Evolutionary conservation across 257 asterid species (phyloP).

Genomic region (Primulina eburnea): DNA sequence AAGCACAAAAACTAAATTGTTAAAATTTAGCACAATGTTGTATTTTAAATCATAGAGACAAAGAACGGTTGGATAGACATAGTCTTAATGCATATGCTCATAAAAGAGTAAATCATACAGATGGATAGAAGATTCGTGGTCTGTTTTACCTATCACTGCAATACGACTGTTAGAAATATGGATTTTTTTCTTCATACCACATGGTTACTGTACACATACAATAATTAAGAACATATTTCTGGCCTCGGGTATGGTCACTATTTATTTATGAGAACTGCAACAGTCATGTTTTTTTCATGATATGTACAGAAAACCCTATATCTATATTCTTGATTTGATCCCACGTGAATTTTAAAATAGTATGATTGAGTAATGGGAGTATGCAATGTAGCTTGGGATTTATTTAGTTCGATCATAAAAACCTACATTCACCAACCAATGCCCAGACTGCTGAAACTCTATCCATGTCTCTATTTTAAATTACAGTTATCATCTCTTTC

Average conservation of each 20-base stretch:
- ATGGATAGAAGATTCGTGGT: neutral
- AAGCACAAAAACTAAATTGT: neutral
- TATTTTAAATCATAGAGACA: neutral
- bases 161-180: neutral
- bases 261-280: no score
- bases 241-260: neutral
- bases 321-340: no score
- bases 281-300: neutral
- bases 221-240: neutral
- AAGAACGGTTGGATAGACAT: neutral
- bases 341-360: neutral
- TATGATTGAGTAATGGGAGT: neutral
- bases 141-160: neutral
- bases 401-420: neutral
- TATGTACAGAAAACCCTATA: neutral
- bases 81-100: neutral
- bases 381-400: neutral
- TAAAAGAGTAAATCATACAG: neutral
- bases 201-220: neutral
- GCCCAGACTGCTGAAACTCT: neutral
- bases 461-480: no score
- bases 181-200: neutral
- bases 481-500: neutral
- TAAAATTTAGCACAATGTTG: neutral
- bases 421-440: neutral